These are phyloP conservation scores for Trichoderma orchidacearum DNA, from an alignment of 495 filamentous ascomycete genomes.

Conservation along the genomic window DNA sequence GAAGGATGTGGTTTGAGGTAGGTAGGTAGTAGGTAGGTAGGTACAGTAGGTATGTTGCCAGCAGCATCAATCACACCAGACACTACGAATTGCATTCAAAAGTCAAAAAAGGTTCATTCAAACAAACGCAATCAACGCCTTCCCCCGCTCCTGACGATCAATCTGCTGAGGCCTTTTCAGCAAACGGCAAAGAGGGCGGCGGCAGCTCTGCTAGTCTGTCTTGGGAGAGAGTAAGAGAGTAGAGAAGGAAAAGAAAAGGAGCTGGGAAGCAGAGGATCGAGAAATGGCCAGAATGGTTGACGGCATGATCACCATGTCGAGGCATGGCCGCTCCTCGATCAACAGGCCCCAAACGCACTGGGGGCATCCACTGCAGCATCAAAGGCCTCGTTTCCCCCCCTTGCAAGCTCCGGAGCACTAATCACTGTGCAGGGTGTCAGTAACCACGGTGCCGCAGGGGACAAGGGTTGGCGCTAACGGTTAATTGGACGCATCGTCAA, in stretches of 20 bases:
- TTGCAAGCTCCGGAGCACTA: not conserved
- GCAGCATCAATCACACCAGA: too few relatives aligned
- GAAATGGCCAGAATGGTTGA: not conserved
- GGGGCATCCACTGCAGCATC: not conserved
- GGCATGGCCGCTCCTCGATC: not conserved
- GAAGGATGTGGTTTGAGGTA: not conserved
- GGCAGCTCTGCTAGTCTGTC: not conserved
- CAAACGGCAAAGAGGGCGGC: not conserved
- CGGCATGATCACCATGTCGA: not conserved
- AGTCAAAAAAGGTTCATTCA: too few relatives aligned
- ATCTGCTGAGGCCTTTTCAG: too few relatives aligned
- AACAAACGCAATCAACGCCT: too few relatives aligned
- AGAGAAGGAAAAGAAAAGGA: not conserved
- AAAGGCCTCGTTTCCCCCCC: not conserved
- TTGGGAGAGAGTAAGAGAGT: not conserved
- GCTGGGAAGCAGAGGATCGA: not conserved
- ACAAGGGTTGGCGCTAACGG: not conserved
- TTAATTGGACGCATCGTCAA: not conserved
- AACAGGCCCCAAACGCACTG: not conserved
- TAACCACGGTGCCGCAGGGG: not conserved
- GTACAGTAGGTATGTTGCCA: too few relatives aligned
- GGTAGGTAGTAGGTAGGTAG: too few relatives aligned
- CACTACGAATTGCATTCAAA: too few relatives aligned
- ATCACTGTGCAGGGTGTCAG: not conserved
- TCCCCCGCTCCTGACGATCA: too few relatives aligned